phyloP scores from a whole-genome alignment of 1,139 yeast genomes.

The Scheffersomyces lignicola region DNA sequence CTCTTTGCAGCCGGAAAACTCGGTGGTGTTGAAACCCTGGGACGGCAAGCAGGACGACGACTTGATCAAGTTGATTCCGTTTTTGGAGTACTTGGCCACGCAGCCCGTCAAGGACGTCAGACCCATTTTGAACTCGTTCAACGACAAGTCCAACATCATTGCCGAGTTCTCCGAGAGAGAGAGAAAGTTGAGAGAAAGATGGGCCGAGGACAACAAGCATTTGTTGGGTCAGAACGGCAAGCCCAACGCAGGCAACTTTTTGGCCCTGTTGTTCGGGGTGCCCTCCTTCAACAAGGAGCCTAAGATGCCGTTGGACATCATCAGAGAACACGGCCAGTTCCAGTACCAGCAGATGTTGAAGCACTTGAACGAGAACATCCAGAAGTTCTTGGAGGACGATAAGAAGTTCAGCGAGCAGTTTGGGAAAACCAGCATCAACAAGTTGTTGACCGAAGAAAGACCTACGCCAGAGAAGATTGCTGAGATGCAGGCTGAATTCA shows the following conservation, averaged over 20 bases:
- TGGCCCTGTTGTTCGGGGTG: conserved; percentile 61
- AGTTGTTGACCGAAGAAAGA: conserved; percentile 79
- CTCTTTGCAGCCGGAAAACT: conserved; percentile 88
- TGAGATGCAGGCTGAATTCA: conserved; percentile 54
- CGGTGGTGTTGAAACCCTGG: conserved; percentile 84
- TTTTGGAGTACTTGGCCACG: conserved; percentile 92
- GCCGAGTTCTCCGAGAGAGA: conserved; percentile 83
- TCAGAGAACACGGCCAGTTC: conserved; percentile 91
- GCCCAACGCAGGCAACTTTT: conserved; percentile 53
- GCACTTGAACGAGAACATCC: conserved; percentile 85
- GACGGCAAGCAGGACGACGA: conserved; percentile 79
- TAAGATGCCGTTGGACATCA: conserved; percentile 87
- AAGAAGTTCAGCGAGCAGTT: conserved; percentile 76
- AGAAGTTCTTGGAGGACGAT: conserved; percentile 78
- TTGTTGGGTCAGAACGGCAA: conserved; percentile 29
- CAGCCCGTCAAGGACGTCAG: conserved; percentile 90
- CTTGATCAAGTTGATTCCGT: conserved; percentile 79
- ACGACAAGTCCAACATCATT: conserved; percentile 58
- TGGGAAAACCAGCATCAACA: conserved; percentile 78
- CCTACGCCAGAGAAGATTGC: conserved; percentile 87
- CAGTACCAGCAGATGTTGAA: conserved; percentile 83
- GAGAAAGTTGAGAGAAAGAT: conserved; percentile 60
- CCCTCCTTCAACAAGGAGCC: conserved; percentile 57
- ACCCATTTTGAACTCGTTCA: conserved; percentile 75
- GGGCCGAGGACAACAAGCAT: conserved; percentile 67